Conservation (phyloP, 192 early-diverging fungal genomes). For the Pilobolus umbonatus region DNA sequence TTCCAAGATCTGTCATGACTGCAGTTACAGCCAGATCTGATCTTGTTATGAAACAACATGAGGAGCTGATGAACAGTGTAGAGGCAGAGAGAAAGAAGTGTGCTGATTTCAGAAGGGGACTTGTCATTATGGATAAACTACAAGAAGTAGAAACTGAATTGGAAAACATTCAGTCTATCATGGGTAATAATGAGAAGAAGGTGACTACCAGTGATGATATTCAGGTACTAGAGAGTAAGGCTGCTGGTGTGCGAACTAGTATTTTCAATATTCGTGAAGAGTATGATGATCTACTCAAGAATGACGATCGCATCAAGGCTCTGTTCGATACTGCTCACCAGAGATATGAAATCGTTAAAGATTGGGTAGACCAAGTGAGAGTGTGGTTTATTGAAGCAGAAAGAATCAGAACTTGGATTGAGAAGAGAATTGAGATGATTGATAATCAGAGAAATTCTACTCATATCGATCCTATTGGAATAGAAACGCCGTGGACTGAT, state of each 20-base stretch:
- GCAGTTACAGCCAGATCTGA: neutral
- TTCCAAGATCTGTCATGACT: slow-evolving; percentile 9
- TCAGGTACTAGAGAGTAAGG: slow-evolving; percentile 25
- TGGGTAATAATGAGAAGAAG: slow-evolving; percentile 25
- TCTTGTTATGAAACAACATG: neutral
- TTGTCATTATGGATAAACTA: neutral
- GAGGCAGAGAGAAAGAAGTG: neutral
- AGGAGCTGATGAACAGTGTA: neutral
- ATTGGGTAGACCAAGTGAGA: slow-evolving; percentile 33
- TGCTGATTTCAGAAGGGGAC: slow-evolving; percentile 3
- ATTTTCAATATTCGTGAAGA: slow-evolving; percentile 19
- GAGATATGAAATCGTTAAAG: slow-evolving; percentile 21
- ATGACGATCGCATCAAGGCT: neutral
- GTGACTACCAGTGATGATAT: slow-evolving; percentile 30
- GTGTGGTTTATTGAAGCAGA: slow-evolving; percentile 43
- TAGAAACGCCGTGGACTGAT: slow-evolving; percentile 6
- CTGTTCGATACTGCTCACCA: slow-evolving; percentile 9
- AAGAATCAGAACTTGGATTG: slow-evolving; percentile 41
- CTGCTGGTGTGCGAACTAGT: slow-evolving; percentile 12
- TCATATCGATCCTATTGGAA: slow-evolving; percentile 24
- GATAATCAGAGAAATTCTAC: slow-evolving; percentile 16
- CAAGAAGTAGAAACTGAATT: slow-evolving; percentile 1
- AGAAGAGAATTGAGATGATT: slow-evolving; percentile 30
- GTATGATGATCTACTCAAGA: slow-evolving; percentile 15
- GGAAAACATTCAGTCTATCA: slow-evolving; percentile 19